Percentiles rank a stretch among this genome's conserved stretches.
phyloP scores from a whole-genome alignment of 1,139 yeast genomes.

The Pichia sp. region DNA sequence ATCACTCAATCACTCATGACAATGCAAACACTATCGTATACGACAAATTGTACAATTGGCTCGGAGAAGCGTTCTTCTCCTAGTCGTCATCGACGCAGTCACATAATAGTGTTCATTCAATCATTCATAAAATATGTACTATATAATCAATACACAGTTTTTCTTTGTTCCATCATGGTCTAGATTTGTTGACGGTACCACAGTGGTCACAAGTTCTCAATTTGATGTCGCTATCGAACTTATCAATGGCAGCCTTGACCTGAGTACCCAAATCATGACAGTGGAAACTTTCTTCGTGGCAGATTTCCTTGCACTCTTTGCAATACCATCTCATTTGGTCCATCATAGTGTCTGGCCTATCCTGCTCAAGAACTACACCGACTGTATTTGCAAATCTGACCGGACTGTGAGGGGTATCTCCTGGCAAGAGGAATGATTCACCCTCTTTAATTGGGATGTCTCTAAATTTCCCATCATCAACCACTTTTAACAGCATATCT shows the following conservation, averaged over 20 bases:
- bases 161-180: constrained; percentile 33
- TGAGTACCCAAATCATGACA: constrained; percentile 85
- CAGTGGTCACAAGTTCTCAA: constrained; percentile 71
- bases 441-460: constrained; percentile 78
- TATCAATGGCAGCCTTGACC: constrained; percentile 72
- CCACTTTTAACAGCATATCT: constrained; percentile 75
- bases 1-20: constrained; percentile 74
- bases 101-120: too few species aligned
- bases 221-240: constrained; percentile 55
- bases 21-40: constrained; percentile 72
- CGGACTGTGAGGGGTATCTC: constrained; percentile 85
- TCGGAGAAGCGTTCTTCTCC: constrained; percentile 65
- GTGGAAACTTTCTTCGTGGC: constrained; percentile 65
- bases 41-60: constrained; percentile 68
- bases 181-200: constrained; percentile 61
- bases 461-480: constrained; percentile 70
- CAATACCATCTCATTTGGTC: constrained; percentile 72
- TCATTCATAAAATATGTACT: too few species aligned
- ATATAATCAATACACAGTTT: too few species aligned
- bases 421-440: constrained; percentile 79
- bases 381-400: constrained; percentile 80
- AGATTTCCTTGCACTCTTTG: constrained; percentile 51
- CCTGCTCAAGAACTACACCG: constrained; percentile 93
- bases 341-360: constrained; percentile 59
- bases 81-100: too few species aligned